Conservation (phyloP, 352 stramenopile genomes). For the Pythium phragmiticola region DNA sequence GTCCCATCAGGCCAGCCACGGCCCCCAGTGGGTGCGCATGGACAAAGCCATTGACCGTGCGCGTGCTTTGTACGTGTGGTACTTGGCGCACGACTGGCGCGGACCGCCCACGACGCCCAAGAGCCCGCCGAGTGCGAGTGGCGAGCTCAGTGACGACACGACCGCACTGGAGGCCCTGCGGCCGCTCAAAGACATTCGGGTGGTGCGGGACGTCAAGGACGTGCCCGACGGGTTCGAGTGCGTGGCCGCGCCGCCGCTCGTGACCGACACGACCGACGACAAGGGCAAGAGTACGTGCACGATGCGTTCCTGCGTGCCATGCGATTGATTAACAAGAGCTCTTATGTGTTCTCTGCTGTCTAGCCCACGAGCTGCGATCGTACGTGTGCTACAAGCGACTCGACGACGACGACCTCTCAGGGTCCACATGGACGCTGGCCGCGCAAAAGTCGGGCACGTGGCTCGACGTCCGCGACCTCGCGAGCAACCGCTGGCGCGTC, state of each 20-base stretch:
- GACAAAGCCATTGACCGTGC: slow-evolving; percentile 75
- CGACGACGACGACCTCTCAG: slow-evolving; percentile 54
- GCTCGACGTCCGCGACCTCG: slow-evolving; percentile 81
- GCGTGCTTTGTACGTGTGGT: slow-evolving; percentile 68
- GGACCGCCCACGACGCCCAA: slow-evolving; percentile 4
- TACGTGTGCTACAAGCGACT: slow-evolving; percentile 76
- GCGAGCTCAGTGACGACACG: slow-evolving; percentile 7
- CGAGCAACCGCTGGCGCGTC: slow-evolving; percentile 73
- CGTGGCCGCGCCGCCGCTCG: slow-evolving; percentile 47
- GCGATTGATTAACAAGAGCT: neutral
- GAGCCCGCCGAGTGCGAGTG: slow-evolving; percentile 2
- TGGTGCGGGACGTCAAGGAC: slow-evolving; percentile 65
- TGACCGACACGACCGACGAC: slow-evolving; percentile 33
- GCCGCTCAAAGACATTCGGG: slow-evolving; percentile 80
- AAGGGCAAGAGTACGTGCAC: slow-evolving; percentile 34
- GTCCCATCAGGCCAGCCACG: neutral
- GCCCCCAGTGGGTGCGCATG: slow-evolving; percentile 48
- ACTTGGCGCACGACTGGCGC: slow-evolving; percentile 27
- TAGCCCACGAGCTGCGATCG: slow-evolving; percentile 48
- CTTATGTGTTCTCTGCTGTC: slow-evolving; percentile 19
- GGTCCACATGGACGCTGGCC: slow-evolving; percentile 70
- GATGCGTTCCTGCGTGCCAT: neutral
- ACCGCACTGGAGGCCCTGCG: slow-evolving; percentile 21
- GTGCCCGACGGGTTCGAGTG: slow-evolving; percentile 67
- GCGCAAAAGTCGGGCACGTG: slow-evolving; percentile 70